Conservation (phyloP, 257 asterid genomes). For the Solanum bukasovii region DNA sequence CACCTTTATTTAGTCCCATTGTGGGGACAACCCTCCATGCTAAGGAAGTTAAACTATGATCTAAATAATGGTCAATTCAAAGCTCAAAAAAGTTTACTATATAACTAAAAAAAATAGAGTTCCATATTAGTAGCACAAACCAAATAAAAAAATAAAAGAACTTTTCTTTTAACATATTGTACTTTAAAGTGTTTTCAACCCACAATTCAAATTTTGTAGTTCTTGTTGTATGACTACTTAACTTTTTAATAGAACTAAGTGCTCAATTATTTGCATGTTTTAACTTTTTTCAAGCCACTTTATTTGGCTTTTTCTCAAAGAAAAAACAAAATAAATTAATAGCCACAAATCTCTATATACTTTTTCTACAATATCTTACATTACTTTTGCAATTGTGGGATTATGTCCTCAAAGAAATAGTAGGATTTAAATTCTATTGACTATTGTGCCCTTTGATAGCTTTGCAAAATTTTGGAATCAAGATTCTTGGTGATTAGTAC, state of each 20-base stretch:
- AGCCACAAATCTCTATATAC: background rate
- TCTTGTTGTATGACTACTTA: background rate
- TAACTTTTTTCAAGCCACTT: background rate
- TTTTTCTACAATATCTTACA: background rate
- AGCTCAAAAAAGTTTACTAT: background rate
- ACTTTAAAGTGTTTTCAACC: background rate
- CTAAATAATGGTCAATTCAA: background rate
- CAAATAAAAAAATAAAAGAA: background rate
- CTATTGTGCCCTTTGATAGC: background rate
- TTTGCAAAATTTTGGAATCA: background rate
- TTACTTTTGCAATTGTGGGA: background rate
- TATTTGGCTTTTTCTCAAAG: slow-evolving; percentile 17
- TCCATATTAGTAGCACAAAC: background rate
- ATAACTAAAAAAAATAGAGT: background rate
- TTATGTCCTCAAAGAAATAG: background rate
- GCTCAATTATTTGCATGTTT: slow-evolving; percentile 34
- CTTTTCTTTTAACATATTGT: background rate
- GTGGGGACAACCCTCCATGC: background rate
- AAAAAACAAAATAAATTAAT: background rate
- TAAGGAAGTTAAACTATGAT: background rate
- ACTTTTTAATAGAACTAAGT: slow-evolving; percentile 3
- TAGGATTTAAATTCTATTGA: background rate
- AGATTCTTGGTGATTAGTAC: background rate
- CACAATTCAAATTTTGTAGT: background rate
- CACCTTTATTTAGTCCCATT: background rate